Percentiles rank a stretch among this genome's conserved stretches.
Conservation (phyloP, 164 flowering plant genomes). For the Vitis rotundifolia region DNA sequence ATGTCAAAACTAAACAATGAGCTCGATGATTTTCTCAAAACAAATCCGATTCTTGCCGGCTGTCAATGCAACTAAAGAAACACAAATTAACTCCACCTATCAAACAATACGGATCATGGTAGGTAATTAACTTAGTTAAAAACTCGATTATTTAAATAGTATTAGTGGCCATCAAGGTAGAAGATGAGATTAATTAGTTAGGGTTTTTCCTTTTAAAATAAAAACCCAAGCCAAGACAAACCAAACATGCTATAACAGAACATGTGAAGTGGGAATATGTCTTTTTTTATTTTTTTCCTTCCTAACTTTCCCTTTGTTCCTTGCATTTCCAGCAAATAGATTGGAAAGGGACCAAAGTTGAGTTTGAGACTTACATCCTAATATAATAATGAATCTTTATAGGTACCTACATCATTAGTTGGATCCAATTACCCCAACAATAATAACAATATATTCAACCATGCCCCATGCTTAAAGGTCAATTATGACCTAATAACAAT, state of each 20-base stretch:
- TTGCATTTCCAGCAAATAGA: slow-evolving; percentile 32
- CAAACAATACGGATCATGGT: no score
- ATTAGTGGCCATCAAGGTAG: not conserved
- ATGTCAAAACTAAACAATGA: no score
- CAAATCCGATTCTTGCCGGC: not conserved
- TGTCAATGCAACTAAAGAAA: not conserved
- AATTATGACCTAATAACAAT: slow-evolving; percentile 11
- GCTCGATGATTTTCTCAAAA: no score
- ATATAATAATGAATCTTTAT: slow-evolving; percentile 7
- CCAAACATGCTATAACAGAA: slow-evolving; percentile 19
- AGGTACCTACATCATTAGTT: slow-evolving; percentile 17
- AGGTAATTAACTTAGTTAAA: not conserved
- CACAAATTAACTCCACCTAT: not conserved
- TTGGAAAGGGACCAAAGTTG: slow-evolving; percentile 9
- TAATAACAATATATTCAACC: not conserved
- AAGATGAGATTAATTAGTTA: slow-evolving; percentile 4
- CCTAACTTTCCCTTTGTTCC: slow-evolving; percentile 20
- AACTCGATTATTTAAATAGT: not conserved
- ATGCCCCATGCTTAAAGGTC: slow-evolving; percentile 3
- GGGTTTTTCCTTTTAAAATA: no score
- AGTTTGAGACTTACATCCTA: not conserved
- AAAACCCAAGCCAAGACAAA: slow-evolving; percentile 26
- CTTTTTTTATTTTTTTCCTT: slow-evolving; percentile 30
- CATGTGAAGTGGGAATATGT: slow-evolving; percentile 41
- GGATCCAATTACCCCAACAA: slow-evolving; percentile 14